Evolutionary conservation across 2,329 filamentous ascomycete species (phyloP), one percentile per base, ranked within the genome.

Genomic region (Neurospora sp.): DNA sequence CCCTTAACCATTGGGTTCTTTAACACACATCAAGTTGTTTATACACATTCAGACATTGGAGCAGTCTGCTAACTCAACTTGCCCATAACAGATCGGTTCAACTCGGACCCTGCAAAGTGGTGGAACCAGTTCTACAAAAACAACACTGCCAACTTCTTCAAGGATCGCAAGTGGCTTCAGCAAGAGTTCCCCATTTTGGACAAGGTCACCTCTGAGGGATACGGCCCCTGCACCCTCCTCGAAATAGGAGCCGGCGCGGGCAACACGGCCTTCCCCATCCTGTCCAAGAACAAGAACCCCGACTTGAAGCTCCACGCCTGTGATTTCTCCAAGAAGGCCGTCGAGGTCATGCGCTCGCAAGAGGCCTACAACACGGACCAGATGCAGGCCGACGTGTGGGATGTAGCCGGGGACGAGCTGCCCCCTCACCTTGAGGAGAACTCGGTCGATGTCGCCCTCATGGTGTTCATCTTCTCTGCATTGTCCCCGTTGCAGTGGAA

Each of bases 121-220:
- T 99, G 96, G 96, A 96, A 99, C 77, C 83, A 91, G 69, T 99
- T 99, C 82, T 99, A 99, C 84, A 94, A 96, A 82, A 97, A 98
- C 82, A 98, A 99, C 81, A 92, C 92, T 23, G 88, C 90, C 76
- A 98, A 98, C 78, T 99, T 99, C 82, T 99, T 99, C 88, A 99
- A 99, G 82, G 92, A 99, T 78, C 88, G 96, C 73, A 98, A 98
- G 79, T 99, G 96, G 96, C 83, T 99, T 39, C 91, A 91, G 73
- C 95, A 98, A 80, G 96, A 99, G 80, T 99, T 99, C 74, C 96
- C 96, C 0, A 83, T 98, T 4, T 83, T 99, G n/a, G 87, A 86
- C 33, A 86, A 92, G 70, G 86, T 97, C 67, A 95, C 91, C 12
- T 82, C 85, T 70, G 86, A 88, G 72, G 89, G 89, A 70, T 89